Evolutionary conservation across 768 basidiomycete species (phyloP), one percentile per base, ranked within the genome.

Genomic region (Xanthoconium purpureum): DNA sequence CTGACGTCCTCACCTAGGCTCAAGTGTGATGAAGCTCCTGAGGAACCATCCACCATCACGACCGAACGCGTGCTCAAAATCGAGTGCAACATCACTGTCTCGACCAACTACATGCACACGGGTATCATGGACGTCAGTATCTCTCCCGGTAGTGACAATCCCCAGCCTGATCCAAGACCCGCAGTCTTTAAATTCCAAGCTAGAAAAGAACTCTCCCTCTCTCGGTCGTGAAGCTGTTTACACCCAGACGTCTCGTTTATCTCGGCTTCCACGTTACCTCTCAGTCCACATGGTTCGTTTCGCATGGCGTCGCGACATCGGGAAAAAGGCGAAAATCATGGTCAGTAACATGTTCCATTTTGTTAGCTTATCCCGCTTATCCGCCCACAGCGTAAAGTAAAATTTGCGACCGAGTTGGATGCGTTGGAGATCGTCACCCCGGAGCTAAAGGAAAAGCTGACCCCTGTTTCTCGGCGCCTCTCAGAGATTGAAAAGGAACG

Each of bases 311-410:
- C 78, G 83, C 37, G 97, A 98, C 62, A 94, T 97, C 56, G 74
- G 73, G 50, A 93, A 88, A 77, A 98, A 98, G 68, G 86, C 96
- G 2, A 98, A 99, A 75, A 96, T 98, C 69, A 94, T 99, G 96
- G 89, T 89, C 57, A 43, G 74, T 63, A 30, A 6, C 54, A 0
- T 18, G 9, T 42, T 32, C 17, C 8, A 28, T 48, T 28, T 33
- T 3, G 30, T 17, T 33, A 17, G 45, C 9, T 7, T 4, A 20
- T 46, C 17, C n/a, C 18, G 20, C 50, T 39, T 7, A 33, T 55
- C 20, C 29, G 13, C 47, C 18, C 52, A 40, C 64, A 91, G 90
- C 84, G 89, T 45, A 89, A 87, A 78, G 94, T 99, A 57, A 97
- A 94, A 73, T 98, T 98, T 72, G 86, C 90, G 1, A 79, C 84